Percentiles rank a stretch among this genome's conserved stretches.
Conservation (phyloP, 495 filamentous ascomycete genomes). For the Astrocystis sublimbata region DNA sequence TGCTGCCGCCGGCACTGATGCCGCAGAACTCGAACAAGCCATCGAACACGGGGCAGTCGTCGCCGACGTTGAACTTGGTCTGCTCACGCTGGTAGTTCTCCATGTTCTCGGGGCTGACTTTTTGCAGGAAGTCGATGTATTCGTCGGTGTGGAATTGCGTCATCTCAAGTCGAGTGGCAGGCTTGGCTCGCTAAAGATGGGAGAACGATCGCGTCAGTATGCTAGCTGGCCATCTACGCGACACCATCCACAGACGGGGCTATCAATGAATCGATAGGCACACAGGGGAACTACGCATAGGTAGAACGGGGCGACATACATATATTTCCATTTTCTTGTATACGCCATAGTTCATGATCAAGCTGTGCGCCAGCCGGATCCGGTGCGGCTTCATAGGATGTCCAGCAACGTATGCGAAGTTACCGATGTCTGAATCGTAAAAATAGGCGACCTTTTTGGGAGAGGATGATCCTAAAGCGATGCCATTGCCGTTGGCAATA, state of each 20-base stretch:
- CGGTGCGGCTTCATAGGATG: slow-evolving; percentile 99
- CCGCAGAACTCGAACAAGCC: slow-evolving; percentile 98
- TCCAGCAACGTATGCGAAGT: slow-evolving; percentile 94
- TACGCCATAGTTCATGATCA: slow-evolving; percentile 98
- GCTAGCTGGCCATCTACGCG: no score
- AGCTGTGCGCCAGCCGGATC: slow-evolving; percentile 91
- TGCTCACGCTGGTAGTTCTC: slow-evolving; percentile 90
- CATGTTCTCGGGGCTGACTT: slow-evolving; percentile 99
- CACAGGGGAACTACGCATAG: background rate
- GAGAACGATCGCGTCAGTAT: slow-evolving; percentile 4
- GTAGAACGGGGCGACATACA: slow-evolving; percentile 50
- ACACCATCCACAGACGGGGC: background rate
- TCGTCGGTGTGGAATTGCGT: slow-evolving; percentile 99
- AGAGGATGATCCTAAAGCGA: slow-evolving; percentile 45
- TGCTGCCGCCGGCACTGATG: slow-evolving; percentile 94
- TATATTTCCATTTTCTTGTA: slow-evolving; percentile 99
- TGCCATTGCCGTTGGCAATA: slow-evolving; percentile 48
- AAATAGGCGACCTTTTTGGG: slow-evolving; percentile 88
- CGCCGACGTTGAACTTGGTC: slow-evolving; percentile 94
- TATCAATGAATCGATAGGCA: background rate
- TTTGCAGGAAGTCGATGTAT: slow-evolving; percentile 96
- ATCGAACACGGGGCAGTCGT: slow-evolving; percentile 97
- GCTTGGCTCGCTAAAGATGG: slow-evolving; percentile 81
- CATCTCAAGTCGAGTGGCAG: slow-evolving; percentile 94
- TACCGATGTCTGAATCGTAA: slow-evolving; percentile 96